phyloP scores from a whole-genome alignment of 257 asterid species.

The Hygrophila difformis region DNA sequence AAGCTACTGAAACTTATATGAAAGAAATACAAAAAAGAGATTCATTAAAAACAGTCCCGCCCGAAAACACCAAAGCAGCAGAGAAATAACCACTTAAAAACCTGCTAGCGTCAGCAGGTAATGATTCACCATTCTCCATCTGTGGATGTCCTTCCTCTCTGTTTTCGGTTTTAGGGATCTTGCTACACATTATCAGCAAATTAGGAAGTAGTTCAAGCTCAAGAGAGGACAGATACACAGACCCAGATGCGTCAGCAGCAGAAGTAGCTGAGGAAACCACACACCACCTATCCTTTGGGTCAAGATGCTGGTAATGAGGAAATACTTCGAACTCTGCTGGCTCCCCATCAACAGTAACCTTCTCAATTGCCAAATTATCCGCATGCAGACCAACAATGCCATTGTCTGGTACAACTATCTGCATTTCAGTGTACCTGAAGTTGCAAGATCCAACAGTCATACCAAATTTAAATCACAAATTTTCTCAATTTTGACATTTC shows the following conservation, averaged over 20 bases:
- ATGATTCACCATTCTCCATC: slow-evolving; percentile 40
- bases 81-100: slow-evolving; percentile 10
- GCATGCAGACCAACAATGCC: slow-evolving; percentile 97
- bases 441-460: slow-evolving; percentile 18
- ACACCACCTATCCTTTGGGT: slow-evolving; percentile 91
- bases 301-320: slow-evolving; percentile 84
- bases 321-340: slow-evolving; percentile 83
- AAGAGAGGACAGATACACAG: slow-evolving; percentile 79
- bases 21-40: no score
- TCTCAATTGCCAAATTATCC: slow-evolving; percentile 88
- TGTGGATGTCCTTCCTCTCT: slow-evolving; percentile 31
- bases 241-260: slow-evolving; percentile 99
- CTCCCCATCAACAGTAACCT: slow-evolving; percentile 88
- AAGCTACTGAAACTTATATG: no score
- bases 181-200: slow-evolving; percentile 91
- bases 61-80: slow-evolving; percentile 5
- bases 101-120: slow-evolving; percentile 51
- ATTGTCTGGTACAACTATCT: slow-evolving; percentile 75
- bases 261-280: slow-evolving; percentile 85
- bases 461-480: no score
- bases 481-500: no score
- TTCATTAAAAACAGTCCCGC: no score
- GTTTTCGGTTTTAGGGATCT: slow-evolving; percentile 37
- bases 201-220: slow-evolving; percentile 82
- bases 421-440: slow-evolving; percentile 87